Evolutionary conservation across 1,284 basidiomycete species (phyloP).

Genomic region (Ustilago sp.): DNA sequence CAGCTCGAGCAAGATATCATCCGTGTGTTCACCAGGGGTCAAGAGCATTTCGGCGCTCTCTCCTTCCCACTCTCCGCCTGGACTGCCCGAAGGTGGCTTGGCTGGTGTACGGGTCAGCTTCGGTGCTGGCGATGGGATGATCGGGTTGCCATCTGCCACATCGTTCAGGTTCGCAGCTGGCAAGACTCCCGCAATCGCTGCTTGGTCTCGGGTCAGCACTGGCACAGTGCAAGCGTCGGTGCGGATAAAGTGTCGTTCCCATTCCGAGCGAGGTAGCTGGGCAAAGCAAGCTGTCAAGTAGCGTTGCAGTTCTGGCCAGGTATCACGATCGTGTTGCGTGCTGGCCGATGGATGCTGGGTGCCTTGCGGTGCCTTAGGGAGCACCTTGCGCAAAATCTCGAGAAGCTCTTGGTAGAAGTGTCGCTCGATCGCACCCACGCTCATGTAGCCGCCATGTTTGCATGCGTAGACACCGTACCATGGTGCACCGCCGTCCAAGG

Average conservation of each 20-base stretch:
- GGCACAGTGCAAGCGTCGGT: conserved; percentile 83
- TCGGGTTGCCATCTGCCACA: conserved; percentile 46
- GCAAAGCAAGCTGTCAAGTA: conserved; percentile 78
- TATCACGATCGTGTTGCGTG: conserved; percentile 73
- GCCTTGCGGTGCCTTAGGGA: conserved; percentile 33
- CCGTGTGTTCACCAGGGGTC: conserved; percentile 64
- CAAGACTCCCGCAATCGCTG: conserved; percentile 47
- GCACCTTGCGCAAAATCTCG: conserved; percentile 40
- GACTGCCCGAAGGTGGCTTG: conserved; percentile 38
- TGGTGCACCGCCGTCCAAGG: conserved; percentile 82
- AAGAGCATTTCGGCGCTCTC: conserved; percentile 52
- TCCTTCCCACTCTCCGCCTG: conserved; percentile 38
- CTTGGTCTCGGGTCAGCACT: conserved; percentile 73
- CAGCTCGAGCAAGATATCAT: conserved; percentile 58
- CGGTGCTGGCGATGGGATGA: conserved; percentile 66
- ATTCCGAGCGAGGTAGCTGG: conserved; percentile 76
- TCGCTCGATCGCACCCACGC: conserved; percentile 71
- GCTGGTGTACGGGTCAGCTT: conserved; percentile 64
- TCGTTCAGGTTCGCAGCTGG: conserved; percentile 34
- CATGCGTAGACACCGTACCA: conserved; percentile 83
- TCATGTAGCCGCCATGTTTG: conserved; percentile 80
- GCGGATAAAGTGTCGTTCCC: conserved; percentile 78
- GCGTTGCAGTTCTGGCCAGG: conserved; percentile 76
- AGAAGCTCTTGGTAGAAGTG: conserved; percentile 55
- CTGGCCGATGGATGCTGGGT: conserved; percentile 71